phyloP scores from a whole-genome alignment of 2,329 filamentous ascomycete genomes.

The Endocalyx cinctus region DNA sequence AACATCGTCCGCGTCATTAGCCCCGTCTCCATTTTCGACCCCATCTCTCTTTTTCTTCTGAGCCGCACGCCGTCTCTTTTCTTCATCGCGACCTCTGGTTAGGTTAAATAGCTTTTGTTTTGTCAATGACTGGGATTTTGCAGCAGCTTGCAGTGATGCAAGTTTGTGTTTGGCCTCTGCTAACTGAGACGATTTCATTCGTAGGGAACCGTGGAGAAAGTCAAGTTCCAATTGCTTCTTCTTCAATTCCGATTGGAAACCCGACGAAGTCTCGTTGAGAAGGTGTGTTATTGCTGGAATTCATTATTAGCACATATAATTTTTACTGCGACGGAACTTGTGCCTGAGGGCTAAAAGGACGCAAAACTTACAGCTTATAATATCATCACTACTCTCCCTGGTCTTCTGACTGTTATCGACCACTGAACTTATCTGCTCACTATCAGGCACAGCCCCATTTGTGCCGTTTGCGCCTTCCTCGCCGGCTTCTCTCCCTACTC shows the following conservation, averaged over 20 bases:
- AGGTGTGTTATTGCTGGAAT: constrained; percentile 72
- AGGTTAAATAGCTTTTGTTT: constrained; percentile 75
- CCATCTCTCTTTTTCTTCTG: too few species aligned
- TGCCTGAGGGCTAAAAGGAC: too few species aligned
- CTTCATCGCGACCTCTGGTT: constrained; percentile 65
- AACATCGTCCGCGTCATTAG: constrained; percentile 40
- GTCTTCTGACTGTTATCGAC: constrained; percentile 49
- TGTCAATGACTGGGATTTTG: constrained; percentile 61
- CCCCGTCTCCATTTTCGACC: constrained; percentile 40
- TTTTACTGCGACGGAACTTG: too few species aligned
- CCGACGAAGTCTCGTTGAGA: constrained; percentile 70
- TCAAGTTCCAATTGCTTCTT: constrained; percentile 82
- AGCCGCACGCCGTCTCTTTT: constrained; percentile 51
- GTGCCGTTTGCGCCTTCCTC: constrained; percentile 38
- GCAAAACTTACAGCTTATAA: constrained; percentile 65
- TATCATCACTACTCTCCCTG: constrained; percentile 72
- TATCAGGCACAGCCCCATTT: constrained; percentile 19
- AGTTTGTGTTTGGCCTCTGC: constrained; percentile 71
- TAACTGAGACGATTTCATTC: constrained; percentile 73
- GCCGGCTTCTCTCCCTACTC: constrained; percentile 66
- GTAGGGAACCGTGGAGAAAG: constrained; percentile 72
- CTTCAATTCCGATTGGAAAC: constrained; percentile 76
- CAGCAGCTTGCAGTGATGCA: constrained; percentile 63
- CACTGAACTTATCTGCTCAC: constrained; percentile 37
- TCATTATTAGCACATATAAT: constrained; percentile 20